Percentiles rank a stretch among this genome's conserved stretches.
Conservation (phyloP, 2,329 filamentous ascomycete genomes). For the Arthrobotrys conoides region DNA sequence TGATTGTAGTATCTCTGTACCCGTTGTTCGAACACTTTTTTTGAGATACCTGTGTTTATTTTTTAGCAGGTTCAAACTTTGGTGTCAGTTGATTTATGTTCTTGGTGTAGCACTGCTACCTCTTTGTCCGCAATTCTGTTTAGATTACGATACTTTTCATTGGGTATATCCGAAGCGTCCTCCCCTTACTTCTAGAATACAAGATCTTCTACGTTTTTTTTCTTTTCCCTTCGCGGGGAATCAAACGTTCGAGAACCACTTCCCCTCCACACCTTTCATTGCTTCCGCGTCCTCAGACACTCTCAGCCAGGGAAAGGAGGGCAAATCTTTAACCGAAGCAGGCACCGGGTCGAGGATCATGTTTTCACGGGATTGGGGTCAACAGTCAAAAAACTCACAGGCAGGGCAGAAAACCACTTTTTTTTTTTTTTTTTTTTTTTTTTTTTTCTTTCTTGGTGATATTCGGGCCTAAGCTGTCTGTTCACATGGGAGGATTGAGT, state of each 20-base stretch:
- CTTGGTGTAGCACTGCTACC: slow-evolving; percentile 59
- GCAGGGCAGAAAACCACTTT: slow-evolving; percentile 5
- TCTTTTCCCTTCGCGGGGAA: slow-evolving; percentile 43
- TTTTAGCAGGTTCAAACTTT: slow-evolving; percentile 53
- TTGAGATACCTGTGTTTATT: slow-evolving; percentile 41
- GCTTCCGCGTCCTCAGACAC: slow-evolving; percentile 32
- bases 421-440: slow-evolving; percentile 23
- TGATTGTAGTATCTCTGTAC: slow-evolving; percentile 52
- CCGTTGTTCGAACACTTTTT: slow-evolving; percentile 54
- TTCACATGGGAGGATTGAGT: slow-evolving; percentile 59
- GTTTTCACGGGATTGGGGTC: slow-evolving; percentile 36
- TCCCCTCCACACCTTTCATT: slow-evolving; percentile 20
- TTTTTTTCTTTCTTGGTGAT: slow-evolving; percentile 36
- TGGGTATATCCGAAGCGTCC: slow-evolving; percentile 55
- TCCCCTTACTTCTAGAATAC: slow-evolving; percentile 57
- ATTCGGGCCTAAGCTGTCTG: slow-evolving; percentile 34
- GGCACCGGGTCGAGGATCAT: slow-evolving; percentile 37
- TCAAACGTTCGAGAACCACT: slow-evolving; percentile 42
- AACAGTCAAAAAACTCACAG: slow-evolving; percentile 6
- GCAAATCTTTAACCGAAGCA: slow-evolving; percentile 36
- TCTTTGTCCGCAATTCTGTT: slow-evolving; percentile 57
- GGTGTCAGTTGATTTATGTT: slow-evolving; percentile 61
- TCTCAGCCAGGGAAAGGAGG: slow-evolving; percentile 32
- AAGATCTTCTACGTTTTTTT: slow-evolving; percentile 47
- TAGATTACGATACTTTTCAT: slow-evolving; percentile 60